Evolutionary conservation across 2,329 filamentous ascomycete species (phyloP), one percentile per base, ranked within the genome.

Genomic region (Calonectria leucothoes): DNA sequence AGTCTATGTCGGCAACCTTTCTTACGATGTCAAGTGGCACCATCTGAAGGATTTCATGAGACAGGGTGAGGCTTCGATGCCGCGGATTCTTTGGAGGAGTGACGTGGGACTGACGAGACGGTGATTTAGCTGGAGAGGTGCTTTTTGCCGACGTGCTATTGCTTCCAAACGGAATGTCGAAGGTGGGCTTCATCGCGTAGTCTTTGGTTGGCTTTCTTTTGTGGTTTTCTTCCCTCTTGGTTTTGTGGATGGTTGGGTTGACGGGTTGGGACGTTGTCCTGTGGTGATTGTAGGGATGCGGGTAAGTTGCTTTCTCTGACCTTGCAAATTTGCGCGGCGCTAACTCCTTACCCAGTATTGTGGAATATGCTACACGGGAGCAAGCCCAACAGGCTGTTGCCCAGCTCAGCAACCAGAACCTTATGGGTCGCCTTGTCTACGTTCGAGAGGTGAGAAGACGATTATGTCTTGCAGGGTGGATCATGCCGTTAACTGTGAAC

Each of bases 121-220:
- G 79, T 74, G 69, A 81, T 83, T 72, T 87, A 98, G 97, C 97
- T 89, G 97, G 97, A 91, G 96, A 98, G 88, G 97, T 99, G 86
- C 93, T 98, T 89, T 99, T 98, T 89, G 97, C 97, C 90, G 97
- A 99, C 91, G 97, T 99, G 85, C 93, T 99, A 88, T 91, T 98
- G 87, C 95, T 99, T 93, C 97, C 97, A 84, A 99, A 99, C 92
- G 97, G 97, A 96, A 99, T 99, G 97, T 98, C 96, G 95, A 99
- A 99, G 96, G 96, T 98, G 96, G 95, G 95, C 95, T 93, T 93
- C 91, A 94, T 94, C 90, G 92, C 89, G 91, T 96, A 94, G 94
- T 92, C 93, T 91, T 91, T 79, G 94, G 93, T 92, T 94, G 94
- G 94, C 91, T 92, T 92, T 90, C 92, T 90, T 94, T 88, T 94